Percentiles rank a stretch among this genome's conserved stretches.
phyloP scores from a whole-genome alignment of 2,329 filamentous ascomycete species.

The Bipolaris bicolor region DNA sequence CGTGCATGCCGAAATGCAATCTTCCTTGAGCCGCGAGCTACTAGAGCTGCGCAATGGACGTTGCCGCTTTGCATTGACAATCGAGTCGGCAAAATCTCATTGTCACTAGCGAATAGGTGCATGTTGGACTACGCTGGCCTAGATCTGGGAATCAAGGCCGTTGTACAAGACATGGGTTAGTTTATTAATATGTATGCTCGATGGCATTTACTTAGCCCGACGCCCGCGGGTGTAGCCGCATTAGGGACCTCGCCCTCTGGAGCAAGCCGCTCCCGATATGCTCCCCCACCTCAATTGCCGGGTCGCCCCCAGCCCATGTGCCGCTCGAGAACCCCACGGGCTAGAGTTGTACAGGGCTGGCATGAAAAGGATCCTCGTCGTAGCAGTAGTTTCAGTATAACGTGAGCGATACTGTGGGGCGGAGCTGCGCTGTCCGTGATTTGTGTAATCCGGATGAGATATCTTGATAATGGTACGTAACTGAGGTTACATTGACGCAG shows the following conservation, averaged over 20 bases:
- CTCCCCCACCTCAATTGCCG: neutral
- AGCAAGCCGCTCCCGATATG: neutral
- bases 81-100: neutral
- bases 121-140: slow-evolving; percentile 1
- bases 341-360: neutral
- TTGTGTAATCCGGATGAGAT: neutral
- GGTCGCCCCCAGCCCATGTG: neutral
- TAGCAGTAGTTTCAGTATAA: neutral
- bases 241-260: neutral
- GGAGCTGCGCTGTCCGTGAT: neutral
- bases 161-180: neutral
- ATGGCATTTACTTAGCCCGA: neutral
- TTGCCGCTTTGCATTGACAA: neutral
- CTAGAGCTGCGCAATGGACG: neutral
- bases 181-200: neutral
- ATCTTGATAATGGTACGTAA: neutral
- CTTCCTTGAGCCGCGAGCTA: neutral
- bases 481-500: slow-evolving; percentile 4
- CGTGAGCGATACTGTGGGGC: neutral
- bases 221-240: slow-evolving; percentile 6
- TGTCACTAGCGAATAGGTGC: neutral
- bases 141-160: neutral
- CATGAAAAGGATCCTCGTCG: neutral
- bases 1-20: neutral
- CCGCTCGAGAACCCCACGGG: neutral